Base-by-base conservation (phyloP, 169 alveolate species). In the Plasmodium blacklocki region DNA sequence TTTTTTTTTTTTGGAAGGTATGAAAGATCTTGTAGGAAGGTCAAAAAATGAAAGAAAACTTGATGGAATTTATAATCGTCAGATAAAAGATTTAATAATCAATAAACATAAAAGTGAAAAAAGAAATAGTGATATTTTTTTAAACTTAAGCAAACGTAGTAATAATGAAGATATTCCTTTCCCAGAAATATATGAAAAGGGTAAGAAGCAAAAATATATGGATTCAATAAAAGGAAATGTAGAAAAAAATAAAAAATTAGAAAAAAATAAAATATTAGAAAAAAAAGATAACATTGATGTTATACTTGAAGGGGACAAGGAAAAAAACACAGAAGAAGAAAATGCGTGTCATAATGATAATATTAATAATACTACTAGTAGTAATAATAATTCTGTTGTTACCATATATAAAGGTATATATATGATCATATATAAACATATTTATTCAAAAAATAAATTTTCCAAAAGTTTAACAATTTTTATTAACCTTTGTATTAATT, bases 21-120 rank as follows among this genome's bases (percentile, higher is more conserved):
- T 83, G 91, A 83, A 83, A 56, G 94, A 93, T 74, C 89, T 93
- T 59, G 73, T 93, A 63, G 96, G 96, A 29, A 85, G 96, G 32
- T 92, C 96, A 19, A 93, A 95, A 23, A 94, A 93, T 54, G 96
- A 94, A 67, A 88, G 96, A 18, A 70, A 89, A 21, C 58, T 94
- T 29, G 96, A 94, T 50, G 93, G 96, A 9, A 78, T 94, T 45
- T 94, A 94, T 67, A 94, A 92, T 26, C 88, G 75, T 54, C 96
- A 94, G 75, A 39, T 39, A 39, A 92, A 93, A 59, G 88, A 88
- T 3, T 26, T 74, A 14, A 60, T 88, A 54, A 23, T 83, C 19
- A 43, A 71, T 49, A 39, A 70, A 50, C 29, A 68, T 72, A 83
- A 70, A 47, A 52, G 50, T 19, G 43, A 78, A n/a, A 54, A 50